Evolutionary conservation across 805 yeast species (phyloP), one percentile per base, ranked within the genome.

Genomic region (Lachancea nothofagi): DNA sequence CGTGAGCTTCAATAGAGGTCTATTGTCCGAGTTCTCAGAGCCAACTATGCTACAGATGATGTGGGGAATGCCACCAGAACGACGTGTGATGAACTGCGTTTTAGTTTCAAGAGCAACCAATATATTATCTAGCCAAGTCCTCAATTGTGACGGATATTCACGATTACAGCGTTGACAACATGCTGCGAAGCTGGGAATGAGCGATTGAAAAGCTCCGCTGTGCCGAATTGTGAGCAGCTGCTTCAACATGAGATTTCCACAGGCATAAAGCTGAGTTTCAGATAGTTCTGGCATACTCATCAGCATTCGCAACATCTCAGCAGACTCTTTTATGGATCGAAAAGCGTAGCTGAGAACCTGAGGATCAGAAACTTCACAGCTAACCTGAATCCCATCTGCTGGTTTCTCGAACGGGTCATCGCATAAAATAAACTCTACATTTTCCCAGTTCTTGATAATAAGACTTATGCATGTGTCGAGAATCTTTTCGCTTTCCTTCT

Each of bases 61-160:
- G 50, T 67, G 81, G 1, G 97, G 97, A 13, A 93, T 62, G 0
- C 97, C 97, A 2, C 96, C 97, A 1, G 97, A 88, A 47, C 97
- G 70, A 56, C 97, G 72, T 0, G 95, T 83, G 37, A 89, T 82
- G 33, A 75, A 72, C 51, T 86, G 89, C 0, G 82, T 68, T 49
- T 73, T 76, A 0, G 67, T 66, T 44, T 72, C 70, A 19, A 85
- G 64, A 33, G 77, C 55, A 3, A 57, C 53, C 12, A 88, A 50
- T 47, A 76, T 81, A n/a, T 66, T 59, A 12, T 66, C 54, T 2
- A 88, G 59, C 95, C 95, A 86, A 10, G 47, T 41, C 8, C 55
- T 51, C 4, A 89, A 78, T 29, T 63, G 65, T 0, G 48, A 49
- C 12, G 67, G 57, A 5, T 69, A 48, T 0, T 59, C 59, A 12